Percentiles rank a stretch among this genome's conserved stretches.
phyloP scores from a whole-genome alignment of 306 rosid species.

The Lathyrus aphaca region DNA sequence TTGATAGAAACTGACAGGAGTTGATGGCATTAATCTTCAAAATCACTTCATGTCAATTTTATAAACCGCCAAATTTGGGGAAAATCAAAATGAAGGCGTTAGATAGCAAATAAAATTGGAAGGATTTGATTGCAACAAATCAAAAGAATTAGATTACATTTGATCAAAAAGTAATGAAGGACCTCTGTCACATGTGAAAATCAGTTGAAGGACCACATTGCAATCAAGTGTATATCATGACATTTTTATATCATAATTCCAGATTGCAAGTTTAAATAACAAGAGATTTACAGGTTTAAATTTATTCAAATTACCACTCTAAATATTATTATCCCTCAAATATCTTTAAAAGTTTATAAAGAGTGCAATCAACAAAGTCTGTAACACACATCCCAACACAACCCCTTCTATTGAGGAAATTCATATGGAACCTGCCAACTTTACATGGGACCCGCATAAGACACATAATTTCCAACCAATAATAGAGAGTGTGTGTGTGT shows the following conservation, averaged over 20 bases:
- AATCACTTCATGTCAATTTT: not conserved
- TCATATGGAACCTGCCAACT: too few relatives aligned
- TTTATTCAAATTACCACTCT: not conserved
- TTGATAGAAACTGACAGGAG: not conserved
- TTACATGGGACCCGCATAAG: too few relatives aligned
- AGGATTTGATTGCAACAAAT: too few relatives aligned
- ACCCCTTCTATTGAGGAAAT: too few relatives aligned
- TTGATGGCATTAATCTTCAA: not conserved
- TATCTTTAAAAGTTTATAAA: not conserved
- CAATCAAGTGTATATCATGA: not conserved
- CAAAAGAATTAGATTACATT: not conserved
- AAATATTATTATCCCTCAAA: not conserved
- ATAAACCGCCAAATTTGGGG: not conserved
- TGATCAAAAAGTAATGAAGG: not conserved
- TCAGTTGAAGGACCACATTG: not conserved
- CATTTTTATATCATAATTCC: not conserved
- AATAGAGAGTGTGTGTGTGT: too few relatives aligned
- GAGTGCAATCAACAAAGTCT: too few relatives aligned
- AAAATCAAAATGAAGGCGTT: conserved; percentile 1
- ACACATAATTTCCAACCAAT: too few relatives aligned
- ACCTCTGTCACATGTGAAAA: not conserved
- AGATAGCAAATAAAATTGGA: not conserved
- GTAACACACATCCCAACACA: too few relatives aligned
- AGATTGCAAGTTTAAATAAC: not conserved
- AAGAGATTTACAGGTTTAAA: too few relatives aligned